Percentiles rank a stretch among this genome's conserved stretches.
Evolutionary conservation across 1,284 basidiomycete genomes (phyloP).

Genomic region (Boletellus sp.): DNA sequence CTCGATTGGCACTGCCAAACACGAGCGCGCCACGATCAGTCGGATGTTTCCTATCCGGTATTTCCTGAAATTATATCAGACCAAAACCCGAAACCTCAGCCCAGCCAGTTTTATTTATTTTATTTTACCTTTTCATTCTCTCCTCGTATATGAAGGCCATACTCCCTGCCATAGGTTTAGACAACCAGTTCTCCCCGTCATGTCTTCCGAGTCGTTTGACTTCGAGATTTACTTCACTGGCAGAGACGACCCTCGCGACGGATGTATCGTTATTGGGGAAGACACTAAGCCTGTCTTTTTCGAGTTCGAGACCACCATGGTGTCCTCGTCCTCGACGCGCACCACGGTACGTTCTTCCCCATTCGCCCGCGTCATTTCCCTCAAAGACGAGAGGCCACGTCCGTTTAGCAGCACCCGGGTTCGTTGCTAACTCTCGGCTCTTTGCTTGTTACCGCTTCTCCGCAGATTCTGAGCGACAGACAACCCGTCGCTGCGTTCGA

Average conservation of each 20-base stretch:
- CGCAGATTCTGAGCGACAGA: constrained; percentile 46
- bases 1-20: constrained; percentile 14
- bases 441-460: neutral
- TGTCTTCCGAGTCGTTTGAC: constrained; percentile 35
- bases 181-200: constrained; percentile 9
- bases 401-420: neutral
- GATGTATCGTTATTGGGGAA: constrained; percentile 64
- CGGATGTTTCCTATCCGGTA: constrained; percentile 39
- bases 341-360: constrained; percentile 47
- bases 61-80: constrained; percentile 44
- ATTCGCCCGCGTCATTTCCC: neutral
- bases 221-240: constrained; percentile 69
- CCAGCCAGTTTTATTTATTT: constrained; percentile 7
- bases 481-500: constrained; percentile 57
- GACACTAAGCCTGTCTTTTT: constrained; percentile 57
- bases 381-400: neutral
- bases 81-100: neutral
- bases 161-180: constrained; percentile 1
- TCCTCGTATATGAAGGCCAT: constrained; percentile 30
- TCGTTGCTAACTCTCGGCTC: no score
- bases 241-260: constrained; percentile 58
- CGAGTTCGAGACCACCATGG: constrained; percentile 54
- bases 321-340: constrained; percentile 32
- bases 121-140: neutral
- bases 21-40: constrained; percentile 43